Evolutionary conservation across 2,329 filamentous ascomycete genomes (phyloP).

Genomic region (Aureobasidium zeae): DNA sequence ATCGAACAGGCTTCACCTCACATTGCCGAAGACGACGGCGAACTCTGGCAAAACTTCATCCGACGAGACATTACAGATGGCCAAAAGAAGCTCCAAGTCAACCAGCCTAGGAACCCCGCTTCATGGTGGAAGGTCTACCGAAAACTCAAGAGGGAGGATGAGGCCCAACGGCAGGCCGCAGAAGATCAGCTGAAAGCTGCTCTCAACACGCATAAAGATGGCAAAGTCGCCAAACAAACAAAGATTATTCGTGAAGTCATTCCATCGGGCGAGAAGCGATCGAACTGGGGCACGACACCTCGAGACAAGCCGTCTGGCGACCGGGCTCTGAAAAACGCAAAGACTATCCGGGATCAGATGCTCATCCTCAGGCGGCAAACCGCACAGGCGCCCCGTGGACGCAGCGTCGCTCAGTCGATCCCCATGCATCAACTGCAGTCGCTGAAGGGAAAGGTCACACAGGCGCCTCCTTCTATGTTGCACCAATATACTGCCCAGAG

Average conservation of each 20-base stretch:
- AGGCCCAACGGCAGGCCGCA: slow-evolving; percentile 27
- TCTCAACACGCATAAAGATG: slow-evolving; percentile 52
- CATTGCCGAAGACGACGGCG: slow-evolving; percentile 56
- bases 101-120: slow-evolving; percentile 54
- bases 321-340: slow-evolving; percentile 19
- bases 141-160: slow-evolving; percentile 34
- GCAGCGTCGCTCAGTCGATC: slow-evolving; percentile 8
- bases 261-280: slow-evolving; percentile 8
- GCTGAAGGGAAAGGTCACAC: slow-evolving; percentile 28
- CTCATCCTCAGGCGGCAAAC: slow-evolving; percentile 12
- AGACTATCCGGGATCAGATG: slow-evolving; percentile 2
- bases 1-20: slow-evolving; percentile 72
- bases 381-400: neutral
- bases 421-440: slow-evolving; percentile 13
- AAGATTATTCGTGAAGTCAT: slow-evolving; percentile 22
- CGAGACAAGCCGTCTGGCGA: slow-evolving; percentile 7
- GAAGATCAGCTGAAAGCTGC: slow-evolving; percentile 36
- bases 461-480: slow-evolving; percentile 47
- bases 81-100: slow-evolving; percentile 46
- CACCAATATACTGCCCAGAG: slow-evolving; percentile 36
- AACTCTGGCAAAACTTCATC: slow-evolving; percentile 75
- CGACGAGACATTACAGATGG: slow-evolving; percentile 63
- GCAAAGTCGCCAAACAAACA: slow-evolving; percentile 46
- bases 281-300: neutral
- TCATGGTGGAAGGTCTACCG: slow-evolving; percentile 73